These are phyloP conservation scores for Mucor sp. DNA, from an alignment of 371 early-diverging fungal genomes.

Conservation along the genomic window DNA sequence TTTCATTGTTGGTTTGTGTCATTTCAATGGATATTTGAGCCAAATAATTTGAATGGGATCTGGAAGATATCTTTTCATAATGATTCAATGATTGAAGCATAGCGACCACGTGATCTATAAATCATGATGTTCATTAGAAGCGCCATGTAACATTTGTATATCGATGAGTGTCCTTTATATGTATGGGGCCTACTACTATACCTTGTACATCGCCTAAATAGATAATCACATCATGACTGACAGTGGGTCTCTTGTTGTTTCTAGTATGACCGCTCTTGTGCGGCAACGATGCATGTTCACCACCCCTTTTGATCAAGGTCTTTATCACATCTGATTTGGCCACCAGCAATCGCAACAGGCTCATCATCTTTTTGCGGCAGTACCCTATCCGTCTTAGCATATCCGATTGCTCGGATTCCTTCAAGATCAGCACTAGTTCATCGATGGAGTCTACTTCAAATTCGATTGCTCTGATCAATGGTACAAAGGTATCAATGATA, in stretches of 20 bases:
- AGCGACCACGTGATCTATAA: slow-evolving; percentile 85
- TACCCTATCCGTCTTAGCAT: slow-evolving; percentile 85
- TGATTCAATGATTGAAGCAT: slow-evolving; percentile 89
- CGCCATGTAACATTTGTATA: too few relatives aligned
- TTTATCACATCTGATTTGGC: slow-evolving; percentile 82
- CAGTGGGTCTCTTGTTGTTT: slow-evolving; percentile 13
- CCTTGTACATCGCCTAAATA: slow-evolving; percentile 93
- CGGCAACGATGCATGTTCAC: slow-evolving; percentile 22
- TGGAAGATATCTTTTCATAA: slow-evolving; percentile 85
- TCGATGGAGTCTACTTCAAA: slow-evolving; percentile 88
- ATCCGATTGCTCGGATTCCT: slow-evolving; percentile 82
- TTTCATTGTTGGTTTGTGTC: slow-evolving; percentile 88
- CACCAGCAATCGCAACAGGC: slow-evolving; percentile 67
- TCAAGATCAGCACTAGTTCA: slow-evolving; percentile 86
- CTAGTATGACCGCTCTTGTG: background rate
- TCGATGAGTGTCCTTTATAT: background rate
- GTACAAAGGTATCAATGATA: slow-evolving; percentile 81
- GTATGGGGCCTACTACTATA: slow-evolving; percentile 23
- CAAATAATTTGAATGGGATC: slow-evolving; percentile 94
- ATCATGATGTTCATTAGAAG: too few relatives aligned
- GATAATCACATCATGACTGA: slow-evolving; percentile 61
- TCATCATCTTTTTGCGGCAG: slow-evolving; percentile 77
- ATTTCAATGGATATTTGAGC: slow-evolving; percentile 96
- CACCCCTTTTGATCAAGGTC: slow-evolving; percentile 73
- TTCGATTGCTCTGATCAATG: slow-evolving; percentile 73